phyloP scores from a whole-genome alignment of 176 grass and related monocot species.

The Melocanna baccifera region DNA sequence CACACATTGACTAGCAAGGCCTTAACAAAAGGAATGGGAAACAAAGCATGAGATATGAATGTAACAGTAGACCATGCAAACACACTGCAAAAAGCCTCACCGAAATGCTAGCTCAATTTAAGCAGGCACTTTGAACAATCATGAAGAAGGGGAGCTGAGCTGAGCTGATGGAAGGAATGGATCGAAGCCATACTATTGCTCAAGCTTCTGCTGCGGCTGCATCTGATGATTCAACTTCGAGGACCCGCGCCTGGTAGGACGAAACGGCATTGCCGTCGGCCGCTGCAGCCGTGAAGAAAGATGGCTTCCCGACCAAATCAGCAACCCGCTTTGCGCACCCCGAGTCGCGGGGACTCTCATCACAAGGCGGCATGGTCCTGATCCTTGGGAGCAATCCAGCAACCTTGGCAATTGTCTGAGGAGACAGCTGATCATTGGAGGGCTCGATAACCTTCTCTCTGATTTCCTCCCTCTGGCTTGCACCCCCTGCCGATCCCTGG shows the following conservation, averaged over 20 bases:
- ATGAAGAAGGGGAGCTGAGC: constrained; percentile 1
- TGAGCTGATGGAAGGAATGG: constrained; percentile 5
- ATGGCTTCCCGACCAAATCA: constrained; percentile 52
- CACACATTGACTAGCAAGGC: constrained; percentile 21
- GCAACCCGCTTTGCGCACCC: constrained; percentile 74
- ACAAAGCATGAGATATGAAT: constrained; percentile 31
- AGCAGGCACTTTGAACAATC: constrained; percentile 27
- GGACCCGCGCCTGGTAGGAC: constrained; percentile 35
- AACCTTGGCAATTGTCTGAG: constrained; percentile 59
- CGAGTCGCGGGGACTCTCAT: constrained; percentile 66
- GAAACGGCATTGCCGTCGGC: constrained; percentile 20
- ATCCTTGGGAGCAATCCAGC: constrained; percentile 68
- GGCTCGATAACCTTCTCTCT: constrained; percentile 6
- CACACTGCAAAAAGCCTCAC: constrained; percentile 31
- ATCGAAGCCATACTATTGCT: neutral
- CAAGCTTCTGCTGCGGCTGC: neutral
- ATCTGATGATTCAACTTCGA: constrained; percentile 34
- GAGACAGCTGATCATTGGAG: constrained; percentile 18
- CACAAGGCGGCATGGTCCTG: constrained; percentile 44
- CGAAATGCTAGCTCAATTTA: constrained; percentile 33
- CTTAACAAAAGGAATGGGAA: constrained; percentile 16
- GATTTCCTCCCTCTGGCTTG: neutral
- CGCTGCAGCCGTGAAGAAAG: constrained; percentile 43
- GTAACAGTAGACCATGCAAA: constrained; percentile 17
- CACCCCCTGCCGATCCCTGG: neutral